These are phyloP conservation scores for Paramecium caudatum DNA, from an alignment of 73 alveolate species.

Conservation along the genomic window DNA sequence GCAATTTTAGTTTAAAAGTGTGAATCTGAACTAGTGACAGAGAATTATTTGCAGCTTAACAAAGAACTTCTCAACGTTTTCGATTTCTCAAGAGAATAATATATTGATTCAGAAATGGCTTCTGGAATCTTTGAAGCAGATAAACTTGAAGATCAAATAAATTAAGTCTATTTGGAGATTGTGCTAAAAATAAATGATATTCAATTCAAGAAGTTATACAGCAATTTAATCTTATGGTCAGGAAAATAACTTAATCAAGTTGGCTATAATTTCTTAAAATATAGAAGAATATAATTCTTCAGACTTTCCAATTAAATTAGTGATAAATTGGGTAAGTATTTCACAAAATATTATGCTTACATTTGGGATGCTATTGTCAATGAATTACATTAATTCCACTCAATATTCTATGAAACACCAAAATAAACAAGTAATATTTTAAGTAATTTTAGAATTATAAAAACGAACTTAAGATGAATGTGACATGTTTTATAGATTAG, in stretches of 20 bases:
- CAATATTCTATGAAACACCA: slow-evolving; percentile 45
- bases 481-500: slow-evolving; percentile 57
- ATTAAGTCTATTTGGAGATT: background rate
- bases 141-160: slow-evolving; percentile 16
- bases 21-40: background rate
- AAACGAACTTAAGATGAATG: slow-evolving; percentile 49
- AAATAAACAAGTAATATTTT: slow-evolving; percentile 40
- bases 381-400: slow-evolving; percentile 35
- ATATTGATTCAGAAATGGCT: slow-evolving; percentile 46
- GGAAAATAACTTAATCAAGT: background rate
- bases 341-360: slow-evolving; percentile 45
- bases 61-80: background rate
- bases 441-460: background rate
- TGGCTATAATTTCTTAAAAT: slow-evolving; percentile 50
- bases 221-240: slow-evolving; percentile 4
- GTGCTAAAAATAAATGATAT: slow-evolving; percentile 32
- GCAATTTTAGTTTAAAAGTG: slow-evolving; percentile 6
- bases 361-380: slow-evolving; percentile 46
- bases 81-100: slow-evolving; percentile 56
- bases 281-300: slow-evolving; percentile 57
- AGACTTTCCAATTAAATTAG: slow-evolving; percentile 5
- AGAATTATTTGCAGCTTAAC: background rate
- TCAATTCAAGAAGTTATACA: slow-evolving; percentile 15
- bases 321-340: slow-evolving; percentile 39
- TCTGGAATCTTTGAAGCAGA: slow-evolving; percentile 57